These are phyloP conservation scores for Daldinia vernicosa DNA, from an alignment of 495 filamentous ascomycete species.

Conservation along the genomic window DNA sequence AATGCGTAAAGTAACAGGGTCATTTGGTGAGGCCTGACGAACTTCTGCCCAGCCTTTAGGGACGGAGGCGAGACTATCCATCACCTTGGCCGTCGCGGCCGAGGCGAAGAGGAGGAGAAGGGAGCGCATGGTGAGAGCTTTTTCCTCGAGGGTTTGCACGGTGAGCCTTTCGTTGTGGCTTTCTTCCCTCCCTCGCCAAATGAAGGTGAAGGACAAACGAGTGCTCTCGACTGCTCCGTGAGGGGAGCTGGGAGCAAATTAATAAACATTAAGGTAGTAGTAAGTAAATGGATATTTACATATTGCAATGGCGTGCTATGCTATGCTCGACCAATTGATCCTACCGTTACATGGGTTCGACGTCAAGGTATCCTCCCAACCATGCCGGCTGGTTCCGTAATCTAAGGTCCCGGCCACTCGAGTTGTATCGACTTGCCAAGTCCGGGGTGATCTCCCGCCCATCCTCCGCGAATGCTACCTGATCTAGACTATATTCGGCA, in stretches of 20 bases:
- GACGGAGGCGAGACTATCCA: constrained; percentile 54
- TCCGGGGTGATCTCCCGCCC: constrained; percentile 44
- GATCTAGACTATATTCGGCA: constrained; percentile 30
- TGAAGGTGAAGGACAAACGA: constrained; percentile 28
- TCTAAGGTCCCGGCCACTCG: constrained; percentile 31
- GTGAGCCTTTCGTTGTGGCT: background rate
- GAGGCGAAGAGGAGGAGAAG: constrained; percentile 47
- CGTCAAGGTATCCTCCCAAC: constrained; percentile 20
- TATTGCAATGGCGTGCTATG: constrained; percentile 38
- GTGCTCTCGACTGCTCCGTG: constrained; percentile 7
- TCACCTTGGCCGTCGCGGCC: constrained; percentile 58
- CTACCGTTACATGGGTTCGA: constrained; percentile 25
- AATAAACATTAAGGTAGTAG: constrained; percentile 31
- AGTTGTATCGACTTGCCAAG: constrained; percentile 37
- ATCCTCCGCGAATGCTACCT: constrained; percentile 37
- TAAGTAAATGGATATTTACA: constrained; percentile 29
- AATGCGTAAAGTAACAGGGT: constrained; percentile 52
- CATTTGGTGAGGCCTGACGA: constrained; percentile 44
- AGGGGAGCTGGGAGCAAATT: constrained; percentile 28
- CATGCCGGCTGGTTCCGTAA: constrained; percentile 26
- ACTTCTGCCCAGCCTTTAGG: constrained; percentile 58
- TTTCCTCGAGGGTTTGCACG: constrained; percentile 9
- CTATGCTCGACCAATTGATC: constrained; percentile 17
- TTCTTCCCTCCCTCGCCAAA: constrained; percentile 21
- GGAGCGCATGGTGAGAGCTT: constrained; percentile 39